Base-by-base conservation (phyloP, 2,329 filamentous ascomycete species). In the Diplodia sapinea region DNA sequence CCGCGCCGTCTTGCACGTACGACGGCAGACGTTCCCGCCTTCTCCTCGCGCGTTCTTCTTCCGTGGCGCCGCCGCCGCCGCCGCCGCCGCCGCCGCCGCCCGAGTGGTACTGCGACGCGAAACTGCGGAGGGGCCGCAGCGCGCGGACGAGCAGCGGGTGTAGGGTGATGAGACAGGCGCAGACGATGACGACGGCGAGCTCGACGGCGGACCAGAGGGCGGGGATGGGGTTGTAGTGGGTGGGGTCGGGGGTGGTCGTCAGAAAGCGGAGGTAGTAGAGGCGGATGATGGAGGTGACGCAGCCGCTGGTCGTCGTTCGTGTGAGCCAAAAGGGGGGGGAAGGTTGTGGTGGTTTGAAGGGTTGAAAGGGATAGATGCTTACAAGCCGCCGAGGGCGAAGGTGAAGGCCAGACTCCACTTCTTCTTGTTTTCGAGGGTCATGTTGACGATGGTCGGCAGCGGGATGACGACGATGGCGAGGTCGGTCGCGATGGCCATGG, bases 371-470 rank as follows among this genome's bases (percentile, higher is more conserved):
- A n/a, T n/a, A n/a, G n/a, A n/a, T n/a, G n/a, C n/a, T 70, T 69
- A 78, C 76, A 78, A 76, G 26, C 71, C 71, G 12, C 75, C 76
- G 2, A 77, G 69, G n/a, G 73, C 71, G 61, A 78, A 75, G 47
- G 77, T 74, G 36, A 75, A 57, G 15, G 70, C 70, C 12, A 78
- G 68, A 31, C 70, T 73, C 26, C 73, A 61, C 68, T 77, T 77
- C 64, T 77, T 71, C 6, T 68, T 61, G 15, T 47, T 68, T 3
- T 73, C 73, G 59, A 78, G 66, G 9, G 68, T 67, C 43, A 73
- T 61, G 12, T 71, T 71, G 61, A 73, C 68, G 33, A 72, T 68
- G 15, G 71, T 67, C 12, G 65, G 65, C 9, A 67, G 43, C 4
- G 65, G 65, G n/a, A 59, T 54, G 33, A 61, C 20, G 36, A 67